A percentile compares a stretch with the other conserved stretches of the same genome.
Conservation (phyloP, 2,329 filamentous ascomycete genomes). For the Lasiodiplodia hormozganensis region DNA sequence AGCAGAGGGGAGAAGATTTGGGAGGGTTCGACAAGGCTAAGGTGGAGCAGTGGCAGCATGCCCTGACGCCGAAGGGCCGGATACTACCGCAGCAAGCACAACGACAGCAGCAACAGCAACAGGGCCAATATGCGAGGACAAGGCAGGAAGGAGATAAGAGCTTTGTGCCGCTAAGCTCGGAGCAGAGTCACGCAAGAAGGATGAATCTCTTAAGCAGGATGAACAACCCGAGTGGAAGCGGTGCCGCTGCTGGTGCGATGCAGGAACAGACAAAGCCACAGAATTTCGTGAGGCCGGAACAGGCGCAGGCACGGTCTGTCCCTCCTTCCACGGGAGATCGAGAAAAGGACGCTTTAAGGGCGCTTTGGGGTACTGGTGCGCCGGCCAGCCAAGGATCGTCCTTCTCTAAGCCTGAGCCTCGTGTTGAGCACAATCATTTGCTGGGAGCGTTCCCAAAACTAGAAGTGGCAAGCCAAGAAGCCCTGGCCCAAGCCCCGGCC, state of each 20-base stretch:
- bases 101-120: neutral
- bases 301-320: neutral
- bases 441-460: neutral
- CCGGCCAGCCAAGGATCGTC: neutral
- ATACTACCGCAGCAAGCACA: neutral
- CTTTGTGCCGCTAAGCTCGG: constrained; percentile 7
- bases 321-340: neutral
- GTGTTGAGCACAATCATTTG: neutral
- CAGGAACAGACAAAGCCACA: neutral
- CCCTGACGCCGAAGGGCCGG: neutral
- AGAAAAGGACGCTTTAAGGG: neutral
- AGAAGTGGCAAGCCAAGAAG: neutral
- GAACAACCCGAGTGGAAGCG: neutral
- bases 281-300: neutral
- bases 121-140: neutral
- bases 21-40: constrained; percentile 6
- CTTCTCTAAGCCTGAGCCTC: neutral
- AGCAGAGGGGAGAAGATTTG: neutral
- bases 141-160: neutral
- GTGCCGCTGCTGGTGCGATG: neutral
- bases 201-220: neutral
- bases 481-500: neutral
- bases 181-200: neutral
- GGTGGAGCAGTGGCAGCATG: constrained; percentile 8
- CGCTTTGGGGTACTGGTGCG: neutral